A percentile compares a stretch with the other conserved stretches of the same genome.
phyloP scores from a whole-genome alignment of 2,329 filamentous ascomycete genomes.

The Metarhizium anisopliae region DNA sequence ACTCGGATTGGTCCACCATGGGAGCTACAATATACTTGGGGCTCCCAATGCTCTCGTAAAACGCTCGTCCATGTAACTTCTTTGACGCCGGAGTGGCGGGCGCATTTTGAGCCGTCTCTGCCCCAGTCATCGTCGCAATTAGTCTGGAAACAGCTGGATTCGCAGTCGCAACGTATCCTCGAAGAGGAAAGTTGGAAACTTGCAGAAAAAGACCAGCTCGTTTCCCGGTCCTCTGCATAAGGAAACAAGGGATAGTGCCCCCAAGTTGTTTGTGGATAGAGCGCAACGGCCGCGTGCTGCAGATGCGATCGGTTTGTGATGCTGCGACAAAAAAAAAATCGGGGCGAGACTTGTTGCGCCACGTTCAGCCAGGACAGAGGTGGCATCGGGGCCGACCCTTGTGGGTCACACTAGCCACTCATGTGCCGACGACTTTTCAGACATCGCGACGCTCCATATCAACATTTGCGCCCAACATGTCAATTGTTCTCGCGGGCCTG shows the following conservation, averaged over 20 bases:
- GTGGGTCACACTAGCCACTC: too few species aligned
- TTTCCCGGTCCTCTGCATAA: slow-evolving; percentile 2
- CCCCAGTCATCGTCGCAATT: slow-evolving; percentile 23
- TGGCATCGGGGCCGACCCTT: too few species aligned
- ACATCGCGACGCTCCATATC: too few species aligned
- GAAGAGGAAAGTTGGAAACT: background rate
- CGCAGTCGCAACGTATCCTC: background rate
- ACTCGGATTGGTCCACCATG: slow-evolving; percentile 98
- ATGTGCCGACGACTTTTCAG: too few species aligned
- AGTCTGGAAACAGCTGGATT: slow-evolving; percentile 7
- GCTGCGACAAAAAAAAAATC: background rate
- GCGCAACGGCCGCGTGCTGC: background rate
- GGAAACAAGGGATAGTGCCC: background rate
- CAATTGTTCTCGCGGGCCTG: too few species aligned
- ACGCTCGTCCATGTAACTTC: slow-evolving; percentile 76
- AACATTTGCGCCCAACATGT: too few species aligned
- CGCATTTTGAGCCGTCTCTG: slow-evolving; percentile 6
- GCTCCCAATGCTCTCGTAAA: slow-evolving; percentile 90
- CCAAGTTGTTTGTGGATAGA: background rate
- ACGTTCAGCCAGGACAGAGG: background rate
- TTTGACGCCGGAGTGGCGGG: slow-evolving; percentile 26
- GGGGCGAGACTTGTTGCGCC: background rate
- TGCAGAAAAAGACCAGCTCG: background rate
- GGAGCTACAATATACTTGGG: slow-evolving; percentile 87
- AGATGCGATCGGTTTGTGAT: background rate